Evolutionary conservation across 306 rosid genomes (phyloP), one percentile per base, ranked within the genome.

Genomic region (Sicyos baderoa): DNA sequence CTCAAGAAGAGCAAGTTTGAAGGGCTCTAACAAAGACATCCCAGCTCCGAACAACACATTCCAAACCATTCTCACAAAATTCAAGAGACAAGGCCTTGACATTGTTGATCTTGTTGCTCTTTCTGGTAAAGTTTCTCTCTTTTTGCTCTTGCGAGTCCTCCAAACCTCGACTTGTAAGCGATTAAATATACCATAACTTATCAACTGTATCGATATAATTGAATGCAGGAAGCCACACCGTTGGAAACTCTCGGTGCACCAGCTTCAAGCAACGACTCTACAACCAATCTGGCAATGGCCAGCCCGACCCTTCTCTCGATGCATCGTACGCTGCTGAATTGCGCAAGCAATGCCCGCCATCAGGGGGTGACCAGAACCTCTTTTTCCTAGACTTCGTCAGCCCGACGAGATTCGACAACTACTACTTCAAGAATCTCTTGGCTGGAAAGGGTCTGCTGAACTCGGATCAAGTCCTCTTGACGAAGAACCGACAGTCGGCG

Each of bases 21-120:
- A 94, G 68, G 97, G 99, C 77, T 90, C 99, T 15, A 93, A 93
- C 84, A 78, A 82, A 71, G 69, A 88, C 68, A 90, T 93, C 74
- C 96, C 97, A 27, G 99, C 99, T 15, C 99, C 99, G 64, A 93
- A 90, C 85, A 93, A 93, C 87, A 93, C 99, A 56, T 93, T 93
- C 76, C 86, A 84, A 68, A 90, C 99, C 71, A 84, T 93, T 52
- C 82, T 93, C 81, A 88, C 94, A 37, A 93, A 90, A 77, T 93
- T 93, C 85, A 86, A 77, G 68, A 77, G 83, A 60, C 87, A 85
- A n/a, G 95, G 96, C 19, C 99, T 93, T 64, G 79, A 90, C 72
- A 71, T 88, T 50, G 86, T 90, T 73, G 99, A 93, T 79, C 96
- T 93, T 54, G 99, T 93, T 74, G 88, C 99, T 45, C 84, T 93